Evolutionary conservation across 2,329 filamentous ascomycete species (phyloP).

Genomic region (Nigrospora sphaerica): DNA sequence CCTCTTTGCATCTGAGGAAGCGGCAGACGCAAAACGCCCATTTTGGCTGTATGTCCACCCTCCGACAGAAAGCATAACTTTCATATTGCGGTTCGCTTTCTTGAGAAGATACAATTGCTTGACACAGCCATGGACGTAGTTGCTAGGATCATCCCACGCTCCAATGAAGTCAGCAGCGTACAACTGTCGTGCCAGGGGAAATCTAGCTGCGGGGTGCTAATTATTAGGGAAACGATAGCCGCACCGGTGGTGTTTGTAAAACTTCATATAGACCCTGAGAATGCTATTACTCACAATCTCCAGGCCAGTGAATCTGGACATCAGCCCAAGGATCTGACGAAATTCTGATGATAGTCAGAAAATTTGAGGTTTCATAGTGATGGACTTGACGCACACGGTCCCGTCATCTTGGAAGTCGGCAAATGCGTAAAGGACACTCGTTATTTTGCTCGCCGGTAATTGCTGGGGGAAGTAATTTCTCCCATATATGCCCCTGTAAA

Average conservation of each 20-base stretch:
- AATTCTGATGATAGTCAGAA: conserved; percentile 2
- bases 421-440: conserved; percentile 63
- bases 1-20: conserved; percentile 54
- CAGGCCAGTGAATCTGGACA: conserved; percentile 51
- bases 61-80: conserved; percentile 71
- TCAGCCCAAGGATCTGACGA: conserved; percentile 60
- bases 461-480: conserved; percentile 58
- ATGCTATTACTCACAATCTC: not conserved
- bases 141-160: conserved; percentile 45
- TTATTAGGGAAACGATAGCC: too few species aligned
- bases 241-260: not conserved
- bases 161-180: conserved; percentile 42
- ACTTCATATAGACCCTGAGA: not conserved
- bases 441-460: conserved; percentile 60
- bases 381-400: conserved; percentile 26
- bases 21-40: conserved; percentile 52
- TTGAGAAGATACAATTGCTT: conserved; percentile 74
- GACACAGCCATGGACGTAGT: conserved; percentile 68
- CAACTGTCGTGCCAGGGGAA: too few species aligned
- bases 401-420: conserved; percentile 37
- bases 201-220: too few species aligned
- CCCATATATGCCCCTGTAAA: not conserved
- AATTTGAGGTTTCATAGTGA: not conserved
- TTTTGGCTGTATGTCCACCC: conserved; percentile 65
- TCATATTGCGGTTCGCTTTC: conserved; percentile 68